These are phyloP conservation scores for Cryptosporidium bovis DNA, from an alignment of 169 alveolate genomes.

Conservation along the genomic window DNA sequence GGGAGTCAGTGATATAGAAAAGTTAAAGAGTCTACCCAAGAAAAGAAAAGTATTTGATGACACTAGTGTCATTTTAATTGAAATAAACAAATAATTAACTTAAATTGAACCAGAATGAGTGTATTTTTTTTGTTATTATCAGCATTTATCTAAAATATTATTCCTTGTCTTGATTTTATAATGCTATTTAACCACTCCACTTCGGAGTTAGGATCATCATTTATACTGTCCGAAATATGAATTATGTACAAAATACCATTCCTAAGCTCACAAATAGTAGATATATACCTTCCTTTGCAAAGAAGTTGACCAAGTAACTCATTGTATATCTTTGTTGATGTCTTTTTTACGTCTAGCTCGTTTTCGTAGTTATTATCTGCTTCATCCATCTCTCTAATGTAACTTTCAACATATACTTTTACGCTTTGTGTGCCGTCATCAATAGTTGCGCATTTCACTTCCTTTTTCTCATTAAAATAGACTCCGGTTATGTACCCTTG, in stretches of 20 bases:
- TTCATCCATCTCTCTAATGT: not conserved
- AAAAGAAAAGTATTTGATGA: constrained; percentile 71
- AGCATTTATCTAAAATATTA: not conserved
- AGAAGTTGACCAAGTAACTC: constrained; percentile 13
- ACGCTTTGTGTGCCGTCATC: constrained; percentile 62
- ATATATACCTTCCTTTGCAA: constrained; percentile 40
- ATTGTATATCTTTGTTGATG: not conserved
- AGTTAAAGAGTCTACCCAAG: constrained; percentile 52
- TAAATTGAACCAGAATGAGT: not conserved
- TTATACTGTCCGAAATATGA: constrained; percentile 59
- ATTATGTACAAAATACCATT: constrained; percentile 5
- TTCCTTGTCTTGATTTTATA: not conserved
- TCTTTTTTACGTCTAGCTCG: not conserved
- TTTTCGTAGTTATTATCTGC: not conserved
- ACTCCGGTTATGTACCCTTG: constrained; percentile 30
- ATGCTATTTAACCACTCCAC: constrained; percentile 43
- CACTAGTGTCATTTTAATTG: constrained; percentile 40
- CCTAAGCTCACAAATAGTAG: constrained; percentile 21
- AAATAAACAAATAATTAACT: constrained; percentile 3
- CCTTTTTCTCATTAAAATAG: not conserved
- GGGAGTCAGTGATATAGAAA: constrained; percentile 32
- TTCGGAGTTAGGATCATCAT: constrained; percentile 2
- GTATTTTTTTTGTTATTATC: not conserved
- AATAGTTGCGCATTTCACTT: constrained; percentile 1
- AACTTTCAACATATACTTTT: not conserved